Conservation (phyloP, 768 basidiomycete genomes). For the Podaxis mareebaensis region DNA sequence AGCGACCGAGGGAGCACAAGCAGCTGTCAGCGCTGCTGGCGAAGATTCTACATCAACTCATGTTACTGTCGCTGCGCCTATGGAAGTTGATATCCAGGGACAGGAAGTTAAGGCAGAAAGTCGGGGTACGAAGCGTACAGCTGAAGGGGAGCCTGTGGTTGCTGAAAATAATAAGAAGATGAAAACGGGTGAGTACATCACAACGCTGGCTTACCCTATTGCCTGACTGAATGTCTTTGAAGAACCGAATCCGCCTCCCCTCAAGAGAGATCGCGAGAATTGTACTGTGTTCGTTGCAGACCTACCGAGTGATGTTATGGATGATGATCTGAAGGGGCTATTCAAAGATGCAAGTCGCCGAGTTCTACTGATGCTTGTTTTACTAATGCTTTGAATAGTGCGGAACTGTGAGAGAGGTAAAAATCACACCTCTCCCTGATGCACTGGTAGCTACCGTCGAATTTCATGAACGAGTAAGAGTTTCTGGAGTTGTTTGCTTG, state of each 20-base stretch:
- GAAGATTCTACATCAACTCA: slow-evolving; percentile 42
- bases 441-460: slow-evolving; percentile 84
- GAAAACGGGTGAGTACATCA: slow-evolving; percentile 48
- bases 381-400: slow-evolving; percentile 52
- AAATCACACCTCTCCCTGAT: slow-evolving; percentile 62
- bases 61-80: slow-evolving; percentile 27
- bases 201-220: neutral
- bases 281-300: slow-evolving; percentile 87
- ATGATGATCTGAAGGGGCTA: slow-evolving; percentile 66
- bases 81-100: slow-evolving; percentile 12
- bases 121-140: slow-evolving; percentile 60
- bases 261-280: slow-evolving; percentile 95
- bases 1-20: slow-evolving; percentile 30
- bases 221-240: neutral
- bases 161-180: slow-evolving; percentile 57
- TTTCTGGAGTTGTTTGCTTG: slow-evolving; percentile 8
- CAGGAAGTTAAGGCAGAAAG: slow-evolving; percentile 21
- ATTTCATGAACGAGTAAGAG: slow-evolving; percentile 64
- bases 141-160: slow-evolving; percentile 47
- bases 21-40: slow-evolving; percentile 46
- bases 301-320: slow-evolving; percentile 53
- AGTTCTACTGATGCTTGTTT: neutral
- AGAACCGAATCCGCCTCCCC: slow-evolving; percentile 47
- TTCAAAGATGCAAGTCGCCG: slow-evolving; percentile 78
- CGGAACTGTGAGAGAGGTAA: slow-evolving; percentile 82